phyloP scores from a whole-genome alignment of 2,329 filamentous ascomycete species.

The Fusarium tupiense region DNA sequence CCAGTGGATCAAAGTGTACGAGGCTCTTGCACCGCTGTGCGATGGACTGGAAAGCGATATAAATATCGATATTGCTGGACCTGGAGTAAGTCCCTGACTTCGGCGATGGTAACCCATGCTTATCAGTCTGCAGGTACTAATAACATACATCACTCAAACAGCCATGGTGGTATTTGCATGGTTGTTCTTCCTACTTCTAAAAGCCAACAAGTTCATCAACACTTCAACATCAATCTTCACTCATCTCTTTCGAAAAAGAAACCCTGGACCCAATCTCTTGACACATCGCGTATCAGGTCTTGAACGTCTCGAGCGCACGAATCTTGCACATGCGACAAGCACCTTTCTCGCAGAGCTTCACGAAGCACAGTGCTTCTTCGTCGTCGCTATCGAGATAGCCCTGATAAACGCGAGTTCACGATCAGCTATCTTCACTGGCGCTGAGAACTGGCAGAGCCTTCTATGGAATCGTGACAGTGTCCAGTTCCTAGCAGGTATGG shows the following conservation, averaged over 20 bases:
- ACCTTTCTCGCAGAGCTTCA: conserved; percentile 24
- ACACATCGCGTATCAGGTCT: background rate
- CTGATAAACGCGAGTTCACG: background rate
- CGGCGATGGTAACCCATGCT: accelerated
- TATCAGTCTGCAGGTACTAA: background rate
- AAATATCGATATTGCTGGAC: conserved; percentile 19
- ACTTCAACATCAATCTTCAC: background rate
- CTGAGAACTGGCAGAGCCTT: conserved; percentile 7
- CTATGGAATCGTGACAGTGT: background rate
- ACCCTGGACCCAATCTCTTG: accelerated
- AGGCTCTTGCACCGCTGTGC: background rate
- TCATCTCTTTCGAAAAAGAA: background rate
- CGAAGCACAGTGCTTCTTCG: conserved; percentile 23
- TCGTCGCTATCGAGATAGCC: conserved; percentile 1
- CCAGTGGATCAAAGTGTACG: background rate
- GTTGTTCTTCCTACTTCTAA: background rate
- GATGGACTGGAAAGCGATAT: background rate
- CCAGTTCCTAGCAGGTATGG: background rate
- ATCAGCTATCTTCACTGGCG: background rate
- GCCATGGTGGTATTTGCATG: conserved; percentile 10
- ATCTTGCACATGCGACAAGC: conserved; percentile 4
- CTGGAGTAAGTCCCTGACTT: background rate
- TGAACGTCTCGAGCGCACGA: background rate
- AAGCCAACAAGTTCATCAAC: background rate
- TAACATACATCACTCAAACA: conserved; percentile 18